Base-by-base conservation (phyloP, 1,284 basidiomycete species). In the Pterulicium gracile region DNA sequence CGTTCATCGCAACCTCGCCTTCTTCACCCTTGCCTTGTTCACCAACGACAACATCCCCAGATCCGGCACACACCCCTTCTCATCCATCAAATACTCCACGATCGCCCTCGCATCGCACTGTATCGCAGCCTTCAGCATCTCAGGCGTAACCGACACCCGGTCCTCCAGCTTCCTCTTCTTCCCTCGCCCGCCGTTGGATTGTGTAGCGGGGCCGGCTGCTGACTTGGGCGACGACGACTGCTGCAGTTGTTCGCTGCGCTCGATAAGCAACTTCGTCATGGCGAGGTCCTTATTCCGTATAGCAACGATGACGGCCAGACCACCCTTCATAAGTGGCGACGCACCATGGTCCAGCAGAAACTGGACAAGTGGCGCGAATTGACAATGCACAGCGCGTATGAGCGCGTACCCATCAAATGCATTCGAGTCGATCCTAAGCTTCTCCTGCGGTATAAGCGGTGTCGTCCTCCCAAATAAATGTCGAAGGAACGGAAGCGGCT, bases 361-460 rank as follows among this genome's bases (percentile, higher is more conserved):
- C 34, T 62, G 66, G 2, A 90, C 68, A 3, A 93, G 72, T 1
- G 79, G 77, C 0, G 70, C 53, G 52, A 81, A 81, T 12, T 68
- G 66, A 0, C 73, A 77, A 41, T 81, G 69, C 0, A 89, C 85
- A 1, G 89, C 86, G 49, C 77, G 79, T 5, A 78, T 79, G 23
- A 94, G 73, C 0, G 84, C 79, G 55, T 91, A 93, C 1, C 88
- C 89, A 1, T 76, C 69, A 59, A 83, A 70, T 3, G 81, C 72
- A 58, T 90, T 76, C 5, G 70, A 55, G 24, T 77, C 66, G 24
- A 65, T 75, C 47, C 59, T 60, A 7, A 75, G 56, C 1, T 61
- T 60, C 4, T n/a, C 27, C n/a, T 32, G 27, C n/a, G 27, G 27
- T 32, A n/a, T 32, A n/a, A 32, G 7, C 7, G 27, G 10, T 32